A percentile compares a stretch with the other conserved stretches of the same genome.
Conservation (phyloP, 768 basidiomycete species). For the Serendipita vermifera region DNA sequence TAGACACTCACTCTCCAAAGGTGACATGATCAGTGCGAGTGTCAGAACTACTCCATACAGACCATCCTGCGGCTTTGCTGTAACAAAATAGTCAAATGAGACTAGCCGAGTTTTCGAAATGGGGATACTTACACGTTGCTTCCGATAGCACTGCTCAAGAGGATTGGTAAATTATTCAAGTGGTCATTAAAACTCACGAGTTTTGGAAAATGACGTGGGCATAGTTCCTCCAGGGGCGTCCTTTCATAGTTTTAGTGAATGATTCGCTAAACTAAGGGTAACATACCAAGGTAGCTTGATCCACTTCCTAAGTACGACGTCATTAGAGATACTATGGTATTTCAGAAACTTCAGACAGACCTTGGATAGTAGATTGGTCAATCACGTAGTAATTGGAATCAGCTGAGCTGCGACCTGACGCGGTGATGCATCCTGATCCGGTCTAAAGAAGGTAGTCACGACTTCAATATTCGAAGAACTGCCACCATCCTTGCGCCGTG, state of each 20-base stretch:
- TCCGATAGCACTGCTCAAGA: constrained; percentile 33
- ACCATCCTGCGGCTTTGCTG: constrained; percentile 28
- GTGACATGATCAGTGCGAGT: constrained; percentile 31
- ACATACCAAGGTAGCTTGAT: constrained; percentile 30
- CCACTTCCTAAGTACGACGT: constrained; percentile 17
- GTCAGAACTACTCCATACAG: constrained; percentile 30
- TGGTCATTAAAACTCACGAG: not conserved
- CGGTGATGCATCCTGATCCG: constrained; percentile 35
- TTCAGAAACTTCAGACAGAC: constrained; percentile 22
- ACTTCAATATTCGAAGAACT: too few relatives aligned
- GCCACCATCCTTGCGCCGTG: too few relatives aligned
- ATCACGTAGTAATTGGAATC: constrained; percentile 32
- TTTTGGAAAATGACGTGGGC: constrained; percentile 4
- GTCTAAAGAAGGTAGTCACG: too few relatives aligned
- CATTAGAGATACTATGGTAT: not conserved
- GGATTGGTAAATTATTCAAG: constrained; percentile 30
- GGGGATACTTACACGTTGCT: constrained; percentile 17
- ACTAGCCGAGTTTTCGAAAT: not conserved
- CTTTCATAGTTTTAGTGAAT: not conserved
- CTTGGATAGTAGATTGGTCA: constrained; percentile 25
- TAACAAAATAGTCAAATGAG: constrained; percentile 7
- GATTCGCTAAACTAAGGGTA: not conserved
- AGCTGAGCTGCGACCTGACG: constrained; percentile 29
- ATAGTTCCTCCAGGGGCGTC: constrained; percentile 8
- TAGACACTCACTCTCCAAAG: constrained; percentile 29